Percentiles rank a stretch among this genome's conserved stretches.
Conservation (phyloP, 2,329 filamentous ascomycete genomes). For the Colletotrichum truncatum region DNA sequence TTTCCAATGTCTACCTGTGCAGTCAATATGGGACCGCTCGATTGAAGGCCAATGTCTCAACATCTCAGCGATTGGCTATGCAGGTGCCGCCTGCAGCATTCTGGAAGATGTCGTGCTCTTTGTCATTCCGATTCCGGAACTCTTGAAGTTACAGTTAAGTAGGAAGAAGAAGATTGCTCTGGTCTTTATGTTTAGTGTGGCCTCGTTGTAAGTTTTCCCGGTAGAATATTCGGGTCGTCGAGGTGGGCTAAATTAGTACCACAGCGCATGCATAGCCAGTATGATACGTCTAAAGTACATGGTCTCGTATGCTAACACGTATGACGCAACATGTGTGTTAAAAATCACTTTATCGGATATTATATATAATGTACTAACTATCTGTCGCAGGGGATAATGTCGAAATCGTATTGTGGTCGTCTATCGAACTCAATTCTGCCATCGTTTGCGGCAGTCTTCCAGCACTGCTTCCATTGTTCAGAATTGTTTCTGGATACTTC, state of each 20-base stretch:
- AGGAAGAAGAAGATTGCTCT: conserved; percentile 22
- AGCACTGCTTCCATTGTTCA: conserved; percentile 47
- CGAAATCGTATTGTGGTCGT: conserved; percentile 41
- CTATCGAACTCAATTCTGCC: conserved; percentile 42
- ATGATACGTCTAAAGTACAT: conserved; percentile 31
- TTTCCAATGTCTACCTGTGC: conserved; percentile 32
- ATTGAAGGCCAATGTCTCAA: conserved; percentile 18
- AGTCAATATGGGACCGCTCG: conserved; percentile 27
- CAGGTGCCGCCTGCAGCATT: conserved; percentile 28
- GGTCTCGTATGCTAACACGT: conserved; percentile 19
- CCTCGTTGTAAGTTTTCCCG: conserved; percentile 24
- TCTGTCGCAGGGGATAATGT: conserved; percentile 32
- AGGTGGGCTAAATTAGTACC: neutral
- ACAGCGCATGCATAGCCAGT: conserved; percentile 31
- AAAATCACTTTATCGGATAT: neutral
- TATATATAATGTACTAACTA: neutral
- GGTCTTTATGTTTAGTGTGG: conserved; percentile 28
- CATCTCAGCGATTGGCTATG: conserved; percentile 10
- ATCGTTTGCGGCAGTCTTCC: conserved; percentile 54
- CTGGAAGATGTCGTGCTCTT: conserved; percentile 29
- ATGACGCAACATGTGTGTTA: conserved; percentile 17
- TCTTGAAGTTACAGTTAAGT: conserved; percentile 23
- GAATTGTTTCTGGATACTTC: neutral
- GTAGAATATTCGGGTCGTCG: fast-evolving
- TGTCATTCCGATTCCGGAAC: conserved; percentile 26